These are phyloP conservation scores for Psilocybe tampanensis DNA, from an alignment of 768 basidiomycete species.

Conservation along the genomic window DNA sequence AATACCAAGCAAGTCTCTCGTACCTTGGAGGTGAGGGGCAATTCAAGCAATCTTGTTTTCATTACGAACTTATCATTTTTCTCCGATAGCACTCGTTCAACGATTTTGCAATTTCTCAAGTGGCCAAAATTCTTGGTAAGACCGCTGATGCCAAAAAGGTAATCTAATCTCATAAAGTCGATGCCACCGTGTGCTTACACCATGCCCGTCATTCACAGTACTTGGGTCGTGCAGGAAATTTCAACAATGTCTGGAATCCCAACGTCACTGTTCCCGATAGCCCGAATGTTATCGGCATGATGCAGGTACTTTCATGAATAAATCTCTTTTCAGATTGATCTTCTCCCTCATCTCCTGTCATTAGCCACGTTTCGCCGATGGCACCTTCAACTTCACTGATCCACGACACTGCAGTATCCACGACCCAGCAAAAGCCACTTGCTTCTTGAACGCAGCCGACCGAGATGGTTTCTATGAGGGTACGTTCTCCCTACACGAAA, in stretches of 20 bases:
- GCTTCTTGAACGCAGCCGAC: conserved; percentile 57
- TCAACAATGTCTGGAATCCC: conserved; percentile 61
- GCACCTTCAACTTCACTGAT: conserved; percentile 65
- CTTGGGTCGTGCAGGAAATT: conserved; percentile 54
- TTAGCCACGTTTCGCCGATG: conserved; percentile 57
- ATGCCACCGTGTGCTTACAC: no score
- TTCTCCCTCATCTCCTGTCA: not conserved
- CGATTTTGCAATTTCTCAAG: conserved; percentile 68
- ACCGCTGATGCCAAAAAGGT: conserved; percentile 55
- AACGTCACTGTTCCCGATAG: conserved; percentile 52
- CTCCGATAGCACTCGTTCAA: conserved; percentile 56
- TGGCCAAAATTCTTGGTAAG: conserved; percentile 55
- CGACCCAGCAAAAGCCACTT: conserved; percentile 57
- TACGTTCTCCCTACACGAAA: not conserved
- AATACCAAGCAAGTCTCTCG: conserved; percentile 66
- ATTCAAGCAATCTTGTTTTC: not conserved
- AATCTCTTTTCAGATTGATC: not conserved
- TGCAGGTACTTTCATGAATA: conserved; percentile 44
- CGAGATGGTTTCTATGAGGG: conserved; percentile 68
- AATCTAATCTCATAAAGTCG: not conserved
- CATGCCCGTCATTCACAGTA: no score
- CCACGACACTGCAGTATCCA: conserved; percentile 68
- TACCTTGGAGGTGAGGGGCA: conserved; percentile 50
- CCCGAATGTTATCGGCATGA: conserved; percentile 54
- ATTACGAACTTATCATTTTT: not conserved